Percentiles rank a stretch among this genome's conserved stretches.
These are phyloP conservation scores for Reutealis trisperma DNA, from an alignment of 345 rosid genomes.

Conservation along the genomic window DNA sequence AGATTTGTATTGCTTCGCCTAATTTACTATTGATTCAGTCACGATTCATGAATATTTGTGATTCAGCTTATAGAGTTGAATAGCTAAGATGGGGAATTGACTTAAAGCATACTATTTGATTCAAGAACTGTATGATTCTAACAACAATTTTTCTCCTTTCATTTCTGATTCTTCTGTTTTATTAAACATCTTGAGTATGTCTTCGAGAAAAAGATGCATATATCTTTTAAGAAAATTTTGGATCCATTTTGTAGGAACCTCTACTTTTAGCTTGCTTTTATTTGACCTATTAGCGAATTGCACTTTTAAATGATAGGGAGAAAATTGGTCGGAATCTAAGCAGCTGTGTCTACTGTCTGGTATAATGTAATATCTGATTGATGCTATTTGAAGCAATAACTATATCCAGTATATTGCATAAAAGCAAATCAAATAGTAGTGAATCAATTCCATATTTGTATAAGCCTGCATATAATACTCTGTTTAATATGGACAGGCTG, in stretches of 20 bases:
- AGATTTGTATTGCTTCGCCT: too few relatives aligned
- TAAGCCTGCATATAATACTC: conserved; percentile 3
- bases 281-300: background rate
- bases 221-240: background rate
- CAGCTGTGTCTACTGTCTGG: background rate
- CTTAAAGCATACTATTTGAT: too few relatives aligned
- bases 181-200: background rate
- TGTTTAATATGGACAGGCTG: conserved; percentile 63
- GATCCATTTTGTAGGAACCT: background rate
- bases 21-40: too few relatives aligned
- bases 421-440: background rate
- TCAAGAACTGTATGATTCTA: too few relatives aligned
- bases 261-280: background rate
- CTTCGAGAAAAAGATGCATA: background rate
- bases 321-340: background rate
- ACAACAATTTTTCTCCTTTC: background rate
- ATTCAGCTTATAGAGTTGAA: too few relatives aligned
- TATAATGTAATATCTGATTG: background rate
- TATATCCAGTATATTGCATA: background rate
- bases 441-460: background rate
- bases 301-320: background rate
- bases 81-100: too few relatives aligned
- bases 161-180: background rate
- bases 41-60: too few relatives aligned
- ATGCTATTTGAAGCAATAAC: background rate